Evolutionary conservation across 148 eudicot genomes (phyloP), one percentile per base, ranked within the genome.

Genomic region (Rheum nobile): DNA sequence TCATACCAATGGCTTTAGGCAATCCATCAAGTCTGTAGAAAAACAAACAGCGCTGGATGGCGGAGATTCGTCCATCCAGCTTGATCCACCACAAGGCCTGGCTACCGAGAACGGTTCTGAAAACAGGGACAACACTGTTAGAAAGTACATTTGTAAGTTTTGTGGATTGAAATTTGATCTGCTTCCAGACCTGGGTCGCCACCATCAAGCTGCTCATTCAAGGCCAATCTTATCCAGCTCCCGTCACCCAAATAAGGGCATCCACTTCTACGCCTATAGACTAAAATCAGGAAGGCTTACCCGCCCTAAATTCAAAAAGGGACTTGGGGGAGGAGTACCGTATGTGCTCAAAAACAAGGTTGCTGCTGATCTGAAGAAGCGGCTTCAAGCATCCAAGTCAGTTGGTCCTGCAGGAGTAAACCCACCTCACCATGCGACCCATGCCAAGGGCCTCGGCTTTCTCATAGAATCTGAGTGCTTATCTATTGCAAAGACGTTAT

Each of bases 171-270:
- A 81, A 75, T 95, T 95, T 77, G 97, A 95, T 86, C 87, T 91
- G 79, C 84, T 95, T 16, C 99, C 99, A 39, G 99, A 95, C 79
- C 89, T 95, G 71, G 99, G 99, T n/a, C 93, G 96, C 50, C 99
- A 95, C 79, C 97, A 95, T 84, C 99, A 95, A 82, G 97, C 99
- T 74, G 99, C 94, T 81, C 99, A 95, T 82, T 90, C 86, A 94
- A 87, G 84, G 24, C 81, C 88, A 59, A 81, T 50, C 72, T 74
- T 88, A 71, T 75, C 79, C 8, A 78, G 78, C 22, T 78, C 90
- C 65, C 84, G 84, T 50, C 84, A 81, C 44, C 76, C 81, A 22
- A 90, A 84, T 84, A 90, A 82, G 79, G 92, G 96, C 74, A 77
- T 91, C 55, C 91, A 82, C 78, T 90, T 79, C 72, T 87, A 86